A percentile compares a stretch with the other conserved stretches of the same genome.
phyloP scores from a whole-genome alignment of 1,139 yeast genomes.

The Geotrichum siamense region DNA sequence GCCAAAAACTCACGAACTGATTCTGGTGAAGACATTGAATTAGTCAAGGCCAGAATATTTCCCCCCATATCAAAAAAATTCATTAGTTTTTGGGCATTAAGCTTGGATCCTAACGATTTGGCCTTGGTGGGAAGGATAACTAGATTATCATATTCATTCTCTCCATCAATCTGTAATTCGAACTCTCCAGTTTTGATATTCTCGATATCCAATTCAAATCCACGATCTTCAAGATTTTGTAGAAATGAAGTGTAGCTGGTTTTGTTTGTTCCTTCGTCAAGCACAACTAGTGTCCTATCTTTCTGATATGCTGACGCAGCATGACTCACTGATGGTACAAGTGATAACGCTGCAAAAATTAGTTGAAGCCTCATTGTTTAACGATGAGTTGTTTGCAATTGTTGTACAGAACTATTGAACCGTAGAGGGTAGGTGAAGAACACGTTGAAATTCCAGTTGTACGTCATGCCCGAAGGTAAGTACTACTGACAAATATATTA shows the following conservation, averaged over 20 bases:
- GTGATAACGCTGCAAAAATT: conserved; percentile 9
- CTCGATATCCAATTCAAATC: conserved; percentile 30
- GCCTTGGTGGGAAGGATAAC: conserved; percentile 46
- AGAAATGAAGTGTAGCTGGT: conserved; percentile 33
- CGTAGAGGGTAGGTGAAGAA: no score
- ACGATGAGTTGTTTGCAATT: no score
- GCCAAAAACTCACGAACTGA: conserved; percentile 60
- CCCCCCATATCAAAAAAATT: conserved; percentile 64
- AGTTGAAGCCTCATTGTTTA: conserved; percentile 14
- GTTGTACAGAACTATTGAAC: no score
- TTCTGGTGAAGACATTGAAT: conserved; percentile 57
- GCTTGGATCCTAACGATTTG: conserved; percentile 38
- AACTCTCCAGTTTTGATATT: conserved; percentile 31
- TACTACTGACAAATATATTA: no score
- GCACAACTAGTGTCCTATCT: conserved; percentile 25
- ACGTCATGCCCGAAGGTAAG: no score
- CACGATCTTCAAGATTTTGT: conserved; percentile 30
- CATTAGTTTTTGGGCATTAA: conserved; percentile 40
- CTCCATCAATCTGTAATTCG: conserved; percentile 39
- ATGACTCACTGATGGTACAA: conserved; percentile 13
- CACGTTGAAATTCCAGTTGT: no score
- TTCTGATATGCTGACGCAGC: conserved; percentile 23
- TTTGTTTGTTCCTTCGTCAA: conserved; percentile 23
- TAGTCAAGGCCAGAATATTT: conserved; percentile 57
- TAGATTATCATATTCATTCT: conserved; percentile 46